Conservation (phyloP, 805 yeast genomes). For the Metschnikowia vanudenii region DNA sequence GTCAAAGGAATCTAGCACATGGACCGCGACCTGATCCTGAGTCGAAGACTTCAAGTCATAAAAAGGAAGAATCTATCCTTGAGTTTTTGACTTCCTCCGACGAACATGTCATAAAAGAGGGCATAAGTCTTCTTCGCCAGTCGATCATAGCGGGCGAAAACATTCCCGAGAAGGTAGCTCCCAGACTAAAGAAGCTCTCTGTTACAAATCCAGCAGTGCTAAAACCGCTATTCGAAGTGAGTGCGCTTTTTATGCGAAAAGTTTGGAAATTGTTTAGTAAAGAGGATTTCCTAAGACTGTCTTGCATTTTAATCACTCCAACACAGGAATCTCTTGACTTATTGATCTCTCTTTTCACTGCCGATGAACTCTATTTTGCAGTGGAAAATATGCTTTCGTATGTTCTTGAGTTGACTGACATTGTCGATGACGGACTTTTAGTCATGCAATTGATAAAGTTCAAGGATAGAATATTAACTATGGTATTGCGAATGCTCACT, state of each 20-base stretch:
- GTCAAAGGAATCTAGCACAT: neutral
- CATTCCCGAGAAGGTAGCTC: conserved; percentile 24
- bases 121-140: conserved; percentile 35
- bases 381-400: conserved; percentile 28
- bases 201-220: conserved; percentile 30
- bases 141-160: conserved; percentile 40
- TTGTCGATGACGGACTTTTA: conserved; percentile 29
- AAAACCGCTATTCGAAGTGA: conserved; percentile 30
- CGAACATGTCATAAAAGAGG: conserved; percentile 32
- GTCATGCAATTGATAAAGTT: conserved; percentile 38
- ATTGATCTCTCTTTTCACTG: conserved; percentile 24
- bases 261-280: conserved; percentile 24
- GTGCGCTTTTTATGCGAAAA: conserved; percentile 27
- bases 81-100: conserved; percentile 35
- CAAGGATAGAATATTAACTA: conserved; percentile 28
- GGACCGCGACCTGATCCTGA: neutral
- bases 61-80: conserved; percentile 34
- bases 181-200: conserved; percentile 28
- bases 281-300: conserved; percentile 38
- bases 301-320: conserved; percentile 25
- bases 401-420: conserved; percentile 32
- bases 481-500: conserved; percentile 28
- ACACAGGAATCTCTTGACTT: conserved; percentile 22
- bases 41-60: neutral
- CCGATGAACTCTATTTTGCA: conserved; percentile 31